Evolutionary conservation across 768 basidiomycete species (phyloP).

Genomic region (Podaxis mareebaensis): DNA sequence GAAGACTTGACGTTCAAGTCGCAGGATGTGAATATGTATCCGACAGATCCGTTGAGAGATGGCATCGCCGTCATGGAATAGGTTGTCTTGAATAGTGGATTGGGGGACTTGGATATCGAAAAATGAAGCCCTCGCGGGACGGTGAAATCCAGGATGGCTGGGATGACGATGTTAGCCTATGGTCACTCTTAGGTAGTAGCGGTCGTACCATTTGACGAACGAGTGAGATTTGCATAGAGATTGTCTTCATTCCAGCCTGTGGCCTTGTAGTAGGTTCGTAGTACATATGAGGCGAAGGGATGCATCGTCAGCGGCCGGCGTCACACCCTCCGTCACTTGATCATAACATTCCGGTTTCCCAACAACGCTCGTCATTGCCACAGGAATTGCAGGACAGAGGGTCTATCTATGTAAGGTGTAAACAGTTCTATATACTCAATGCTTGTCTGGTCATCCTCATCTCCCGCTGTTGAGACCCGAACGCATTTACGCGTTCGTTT

Average conservation of each 20-base stretch:
- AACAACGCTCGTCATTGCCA: background rate
- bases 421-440: slow-evolving; percentile 6
- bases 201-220: slow-evolving; percentile 77
- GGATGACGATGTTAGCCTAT: slow-evolving; percentile 13
- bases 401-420: background rate
- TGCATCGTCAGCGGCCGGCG: slow-evolving; percentile 52
- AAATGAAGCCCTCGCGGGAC: slow-evolving; percentile 81
- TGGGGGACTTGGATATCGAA: slow-evolving; percentile 86
- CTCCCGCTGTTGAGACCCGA: background rate
- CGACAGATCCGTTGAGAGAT: slow-evolving; percentile 87
- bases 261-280: slow-evolving; percentile 86
- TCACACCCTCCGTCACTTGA: background rate
- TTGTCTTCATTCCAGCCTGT: slow-evolving; percentile 99
- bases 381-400: background rate
- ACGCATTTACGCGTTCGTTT: slow-evolving; percentile 1
- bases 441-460: background rate
- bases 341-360: background rate
- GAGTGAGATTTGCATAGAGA: slow-evolving; percentile 85
- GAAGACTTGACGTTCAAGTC: slow-evolving; percentile 72
- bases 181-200: background rate
- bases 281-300: slow-evolving; percentile 84
- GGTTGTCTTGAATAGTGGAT: slow-evolving; percentile 84
- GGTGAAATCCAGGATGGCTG: slow-evolving; percentile 90
- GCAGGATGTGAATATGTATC: slow-evolving; percentile 92
- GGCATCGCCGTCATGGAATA: slow-evolving; percentile 94